Evolutionary conservation across 805 yeast species (phyloP), one percentile per base, ranked within the genome.

Genomic region (Saccharomycopsis sp.): DNA sequence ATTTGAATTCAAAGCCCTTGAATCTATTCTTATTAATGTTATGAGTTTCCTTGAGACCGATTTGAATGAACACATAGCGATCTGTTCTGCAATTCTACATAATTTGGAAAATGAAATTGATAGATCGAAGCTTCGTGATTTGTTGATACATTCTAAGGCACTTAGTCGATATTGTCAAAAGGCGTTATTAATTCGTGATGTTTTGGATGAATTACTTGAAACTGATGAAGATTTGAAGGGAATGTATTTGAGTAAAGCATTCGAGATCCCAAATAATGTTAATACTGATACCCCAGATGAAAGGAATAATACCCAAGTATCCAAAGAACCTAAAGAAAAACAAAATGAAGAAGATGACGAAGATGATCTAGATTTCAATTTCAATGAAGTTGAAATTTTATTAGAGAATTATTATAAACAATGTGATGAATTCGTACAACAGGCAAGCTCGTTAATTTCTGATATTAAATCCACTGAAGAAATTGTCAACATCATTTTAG

Each of bases 391-490:
- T 17, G 99, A 93, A 59, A 72, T 93, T 69, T 68, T 93, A 41
- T 63, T 93, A 20, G 99, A 93, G 58, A 82, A 95, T 1, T 93
- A 93, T 66, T 87, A 85, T 55, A 81, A 82, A 42, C 94, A 90
- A 44, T 76, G 85, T 48, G 97, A 90, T 64, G 97, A 94, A 56
- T 85, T 93, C 51, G 97, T 90, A 2, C 97, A 93, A 60, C 84
- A 85, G 2, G 83, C 82, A 17, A 93, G 82, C 51, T 84, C 76
- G 52, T 65, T 85, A 29, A 73, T 79, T 26, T 74, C 84, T n/a
- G 89, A 90, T 59, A 90, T 93, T 44, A 77, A 77, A 51, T 85
- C 95, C 17, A 89, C 97, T 0, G 97, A 93, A 60, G 98, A 93
- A 60, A 88, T 93, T 56, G 88, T 89, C 49, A 88, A 88, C 56